phyloP scores from a whole-genome alignment of 495 filamentous ascomycete species.

The Venustampulla echinocandica region DNA sequence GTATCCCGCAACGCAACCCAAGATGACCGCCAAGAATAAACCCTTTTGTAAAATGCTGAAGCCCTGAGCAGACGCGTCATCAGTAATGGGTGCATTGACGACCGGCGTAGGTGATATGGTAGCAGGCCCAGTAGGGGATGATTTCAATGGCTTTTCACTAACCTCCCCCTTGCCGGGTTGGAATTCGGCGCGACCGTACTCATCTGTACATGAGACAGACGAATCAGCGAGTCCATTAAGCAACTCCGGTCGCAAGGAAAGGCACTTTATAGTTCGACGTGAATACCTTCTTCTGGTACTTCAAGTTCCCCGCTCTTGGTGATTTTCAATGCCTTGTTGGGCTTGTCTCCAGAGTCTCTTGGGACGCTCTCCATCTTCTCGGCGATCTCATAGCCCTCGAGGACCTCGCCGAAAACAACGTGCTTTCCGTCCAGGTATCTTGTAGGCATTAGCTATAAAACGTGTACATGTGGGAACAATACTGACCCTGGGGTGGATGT shows the following conservation, averaged over 20 bases:
- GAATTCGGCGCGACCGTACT: constrained; percentile 21
- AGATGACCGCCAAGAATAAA: constrained; percentile 21
- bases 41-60: constrained; percentile 22
- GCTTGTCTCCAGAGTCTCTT: constrained; percentile 67
- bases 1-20: constrained; percentile 24
- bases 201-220: constrained; percentile 22
- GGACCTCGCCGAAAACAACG: constrained; percentile 85
- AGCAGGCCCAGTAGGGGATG: constrained; percentile 2
- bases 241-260: constrained; percentile 6
- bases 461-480: not conserved
- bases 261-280: constrained; percentile 76
- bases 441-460: constrained; percentile 29
- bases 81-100: constrained; percentile 25
- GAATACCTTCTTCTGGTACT: constrained; percentile 93
- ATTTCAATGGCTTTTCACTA: constrained; percentile 6
- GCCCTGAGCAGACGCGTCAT: constrained; percentile 31
- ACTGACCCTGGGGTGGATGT: constrained; percentile 73
- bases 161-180: constrained; percentile 18
- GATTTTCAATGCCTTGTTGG: constrained; percentile 71
- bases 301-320: constrained; percentile 87
- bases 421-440: constrained; percentile 85
- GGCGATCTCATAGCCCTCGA: constrained; percentile 87
- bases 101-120: constrained; percentile 24
- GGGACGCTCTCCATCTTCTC: constrained; percentile 74
- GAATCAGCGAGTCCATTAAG: constrained; percentile 30